Base-by-base conservation (phyloP, 768 basidiomycete genomes). In the Mycena kentingensis region DNA sequence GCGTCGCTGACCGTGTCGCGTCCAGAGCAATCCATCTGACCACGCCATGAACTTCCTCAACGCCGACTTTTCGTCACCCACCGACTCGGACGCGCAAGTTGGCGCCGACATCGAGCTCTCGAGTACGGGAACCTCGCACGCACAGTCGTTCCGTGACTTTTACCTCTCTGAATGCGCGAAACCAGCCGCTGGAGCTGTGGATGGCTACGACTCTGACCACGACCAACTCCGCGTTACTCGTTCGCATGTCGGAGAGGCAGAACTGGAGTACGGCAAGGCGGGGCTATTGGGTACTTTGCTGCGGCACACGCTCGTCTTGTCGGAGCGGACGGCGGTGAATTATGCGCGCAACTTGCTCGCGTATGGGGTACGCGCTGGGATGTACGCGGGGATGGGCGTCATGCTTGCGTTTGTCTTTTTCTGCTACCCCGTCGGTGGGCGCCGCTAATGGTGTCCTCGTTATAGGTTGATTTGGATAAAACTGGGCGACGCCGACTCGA, bases 1-100 rank as follows among this genome's bases (percentile, higher is more conserved):
- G 27, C 64, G 64, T 6, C 52, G 60, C 35, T 68, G 69, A 6
- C 61, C 67, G 41, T 63, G 70, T 13, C 49, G 5, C 19, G 28
- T 16, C 35, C 65, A 78, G 69, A 72, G 67, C 44, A 81, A 81
- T 26, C 84, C 85, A 0, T 73, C 77, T 0, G 84, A 85, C 57
- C 82, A 84, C 49, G 78, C 82, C 1, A 76, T 87, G 64, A 80
- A 80, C 60, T 72, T 83, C 53, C 71, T 85, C 45, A 80, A 78
- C 59, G 70, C 66, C 27, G 79, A 81, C 52, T 81, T 81, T 48
- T 56, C n/a, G n/a, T n/a, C n/a, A n/a, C n/a, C n/a, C n/a, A n/a
- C n/a, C n/a, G n/a, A n/a, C n/a, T n/a, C 49, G 0, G 44, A 60
- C 5, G 24, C 60, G 8, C 47, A 45, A 18, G 61, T 60, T 11